These are phyloP conservation scores for Diaporthe helianthi DNA, from an alignment of 2,329 filamentous ascomycete genomes.

Conservation along the genomic window DNA sequence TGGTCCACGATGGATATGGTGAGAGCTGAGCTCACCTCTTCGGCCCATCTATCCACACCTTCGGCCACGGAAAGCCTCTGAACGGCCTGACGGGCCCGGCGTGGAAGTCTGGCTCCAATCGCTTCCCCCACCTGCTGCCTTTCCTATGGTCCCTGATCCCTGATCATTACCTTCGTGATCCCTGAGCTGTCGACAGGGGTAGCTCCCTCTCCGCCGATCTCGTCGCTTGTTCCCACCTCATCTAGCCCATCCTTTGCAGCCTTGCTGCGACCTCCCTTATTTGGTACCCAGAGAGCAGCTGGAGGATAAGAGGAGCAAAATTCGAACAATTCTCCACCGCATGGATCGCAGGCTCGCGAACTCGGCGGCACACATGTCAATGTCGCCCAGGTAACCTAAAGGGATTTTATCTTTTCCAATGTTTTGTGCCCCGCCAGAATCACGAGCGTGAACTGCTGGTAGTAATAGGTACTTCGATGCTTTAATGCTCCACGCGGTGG, in stretches of 20 bases:
- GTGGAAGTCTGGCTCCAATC: neutral
- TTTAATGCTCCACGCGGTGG: neutral
- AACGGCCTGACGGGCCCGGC: neutral
- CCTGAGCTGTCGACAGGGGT: constrained; percentile 31
- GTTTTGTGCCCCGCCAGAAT: neutral
- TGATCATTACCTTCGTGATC: neutral
- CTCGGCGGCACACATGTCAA: neutral
- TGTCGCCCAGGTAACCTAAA: neutral
- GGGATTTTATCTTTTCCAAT: neutral
- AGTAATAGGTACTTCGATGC: no score
- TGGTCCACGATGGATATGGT: neutral
- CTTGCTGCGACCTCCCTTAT: constrained; percentile 19
- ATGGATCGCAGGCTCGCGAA: neutral
- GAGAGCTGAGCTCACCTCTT: constrained; percentile 3
- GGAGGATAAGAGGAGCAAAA: constrained; percentile 1
- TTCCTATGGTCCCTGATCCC: constrained; percentile 8
- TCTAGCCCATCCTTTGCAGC: constrained; percentile 6
- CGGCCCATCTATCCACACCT: constrained; percentile 21
- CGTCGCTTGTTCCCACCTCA: neutral
- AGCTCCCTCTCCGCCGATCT: constrained; percentile 20
- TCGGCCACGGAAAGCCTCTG: constrained; percentile 2
- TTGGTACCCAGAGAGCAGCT: neutral
- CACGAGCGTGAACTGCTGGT: neutral
- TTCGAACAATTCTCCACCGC: constrained; percentile 10
- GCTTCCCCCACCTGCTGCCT: constrained; percentile 2